These are phyloP conservation scores for Spathaspora passalidarum DNA, from an alignment of 805 yeast genomes.

Conservation along the genomic window DNA sequence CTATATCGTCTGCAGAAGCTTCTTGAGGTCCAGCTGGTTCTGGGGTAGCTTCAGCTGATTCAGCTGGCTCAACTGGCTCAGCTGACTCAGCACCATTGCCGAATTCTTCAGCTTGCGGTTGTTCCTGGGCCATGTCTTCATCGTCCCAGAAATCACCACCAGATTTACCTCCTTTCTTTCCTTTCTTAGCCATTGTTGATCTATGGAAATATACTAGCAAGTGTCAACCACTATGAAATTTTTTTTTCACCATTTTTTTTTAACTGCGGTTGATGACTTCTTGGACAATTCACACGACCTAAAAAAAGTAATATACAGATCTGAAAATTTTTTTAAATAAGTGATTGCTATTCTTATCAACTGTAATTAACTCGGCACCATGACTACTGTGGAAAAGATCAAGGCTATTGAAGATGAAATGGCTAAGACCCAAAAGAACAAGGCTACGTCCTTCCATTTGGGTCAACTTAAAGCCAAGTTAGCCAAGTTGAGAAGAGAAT, in stretches of 20 bases:
- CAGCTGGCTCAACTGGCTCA: slow-evolving; percentile 33
- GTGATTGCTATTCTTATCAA: not conserved
- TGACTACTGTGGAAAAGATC: slow-evolving; percentile 57
- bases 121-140: slow-evolving; percentile 49
- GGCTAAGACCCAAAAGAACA: slow-evolving; percentile 97
- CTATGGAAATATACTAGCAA: not conserved
- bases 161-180: slow-evolving; percentile 57
- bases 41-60: slow-evolving; percentile 14
- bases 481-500: slow-evolving; percentile 91
- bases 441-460: slow-evolving; percentile 95
- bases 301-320: not conserved
- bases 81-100: slow-evolving; percentile 25
- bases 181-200: slow-evolving; percentile 49
- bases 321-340: not conserved
- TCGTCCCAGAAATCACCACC: slow-evolving; percentile 83
- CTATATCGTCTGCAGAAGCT: slow-evolving; percentile 26
- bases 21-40: slow-evolving; percentile 6
- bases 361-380: slow-evolving; percentile 6
- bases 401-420: slow-evolving; percentile 94
- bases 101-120: slow-evolving; percentile 34
- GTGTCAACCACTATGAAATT: not conserved
- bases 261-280: slow-evolving; percentile 1
- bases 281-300: slow-evolving; percentile 9
- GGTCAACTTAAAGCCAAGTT: slow-evolving; percentile 96
- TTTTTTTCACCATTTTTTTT: slow-evolving; percentile 5